Evolutionary conservation across 257 asterid genomes (phyloP).

Genomic region (Solanum lycopersicoides): DNA sequence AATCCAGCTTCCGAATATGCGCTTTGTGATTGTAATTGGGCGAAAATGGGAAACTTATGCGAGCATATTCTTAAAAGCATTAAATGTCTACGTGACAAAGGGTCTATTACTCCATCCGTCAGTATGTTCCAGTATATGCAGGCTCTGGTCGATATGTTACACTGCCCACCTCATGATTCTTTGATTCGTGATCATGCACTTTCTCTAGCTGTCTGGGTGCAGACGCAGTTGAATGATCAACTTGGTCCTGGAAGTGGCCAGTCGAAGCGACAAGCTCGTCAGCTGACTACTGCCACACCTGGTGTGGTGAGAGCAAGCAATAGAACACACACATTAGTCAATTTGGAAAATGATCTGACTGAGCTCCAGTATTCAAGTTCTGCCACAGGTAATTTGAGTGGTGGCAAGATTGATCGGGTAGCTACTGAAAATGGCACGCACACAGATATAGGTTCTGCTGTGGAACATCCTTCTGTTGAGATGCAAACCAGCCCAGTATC

Average conservation of each 20-base stretch:
- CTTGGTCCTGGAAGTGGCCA: slow-evolving; percentile 20
- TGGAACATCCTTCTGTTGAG: slow-evolving; percentile 17
- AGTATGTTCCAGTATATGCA: slow-evolving; percentile 67
- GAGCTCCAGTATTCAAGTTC: slow-evolving; percentile 13
- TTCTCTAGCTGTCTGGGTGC: slow-evolving; percentile 60
- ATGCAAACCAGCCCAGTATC: slow-evolving; percentile 29
- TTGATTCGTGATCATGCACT: slow-evolving; percentile 78
- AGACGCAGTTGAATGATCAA: slow-evolving; percentile 51
- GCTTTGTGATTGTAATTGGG: slow-evolving; percentile 75
- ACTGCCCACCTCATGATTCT: slow-evolving; percentile 60
- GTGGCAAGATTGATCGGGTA: background rate
- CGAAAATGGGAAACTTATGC: slow-evolving; percentile 70
- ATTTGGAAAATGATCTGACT: slow-evolving; percentile 8
- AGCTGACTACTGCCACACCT: slow-evolving; percentile 7
- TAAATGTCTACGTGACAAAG: slow-evolving; percentile 51
- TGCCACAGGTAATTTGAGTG: slow-evolving; percentile 4
- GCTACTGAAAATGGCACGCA: slow-evolving; percentile 9
- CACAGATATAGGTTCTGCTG: background rate
- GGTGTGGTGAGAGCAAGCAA: slow-evolving; percentile 5
- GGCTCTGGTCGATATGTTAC: slow-evolving; percentile 59
- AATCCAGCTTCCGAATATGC: slow-evolving; percentile 90
- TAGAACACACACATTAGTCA: background rate
- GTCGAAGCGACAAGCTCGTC: slow-evolving; percentile 14
- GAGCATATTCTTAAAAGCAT: slow-evolving; percentile 68
- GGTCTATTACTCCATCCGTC: slow-evolving; percentile 35